Evolutionary conservation across 805 yeast species (phyloP).

Genomic region (Naumovozyma baii): DNA sequence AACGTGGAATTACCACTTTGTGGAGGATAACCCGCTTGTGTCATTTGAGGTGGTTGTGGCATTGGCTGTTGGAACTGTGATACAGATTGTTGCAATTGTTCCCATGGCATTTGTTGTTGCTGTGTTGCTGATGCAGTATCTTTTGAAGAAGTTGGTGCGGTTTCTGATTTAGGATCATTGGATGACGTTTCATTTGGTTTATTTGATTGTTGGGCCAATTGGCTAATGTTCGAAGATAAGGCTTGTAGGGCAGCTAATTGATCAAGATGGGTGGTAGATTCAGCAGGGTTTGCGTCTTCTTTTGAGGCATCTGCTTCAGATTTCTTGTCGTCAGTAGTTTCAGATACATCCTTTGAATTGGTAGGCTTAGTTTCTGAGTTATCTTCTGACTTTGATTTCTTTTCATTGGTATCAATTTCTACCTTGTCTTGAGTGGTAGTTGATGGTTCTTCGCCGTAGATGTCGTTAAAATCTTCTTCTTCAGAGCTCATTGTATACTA

Average conservation of each 20-base stretch:
- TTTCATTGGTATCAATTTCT: slow-evolving; percentile 3
- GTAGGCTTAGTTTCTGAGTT: slow-evolving; percentile 3
- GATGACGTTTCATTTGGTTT: background rate
- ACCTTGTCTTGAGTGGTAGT: slow-evolving; percentile 13
- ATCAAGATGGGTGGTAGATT: slow-evolving; percentile 14
- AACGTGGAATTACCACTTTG: background rate
- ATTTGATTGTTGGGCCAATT: background rate
- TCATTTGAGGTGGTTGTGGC: slow-evolving; percentile 6
- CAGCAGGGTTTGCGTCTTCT: slow-evolving; percentile 12
- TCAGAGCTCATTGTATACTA: slow-evolving; percentile 51
- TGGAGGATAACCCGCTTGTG: background rate
- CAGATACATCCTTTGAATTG: slow-evolving; percentile 3
- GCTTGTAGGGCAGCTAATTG: slow-evolving; percentile 31
- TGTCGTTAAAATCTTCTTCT: slow-evolving; percentile 94
- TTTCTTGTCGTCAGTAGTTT: slow-evolving; percentile 2
- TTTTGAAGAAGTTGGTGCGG: background rate
- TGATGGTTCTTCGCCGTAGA: slow-evolving; percentile 42
- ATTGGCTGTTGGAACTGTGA: slow-evolving; percentile 18
- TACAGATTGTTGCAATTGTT: slow-evolving; percentile 24
- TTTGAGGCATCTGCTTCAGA: slow-evolving; percentile 12
- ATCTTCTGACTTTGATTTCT: slow-evolving; percentile 6
- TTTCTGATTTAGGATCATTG: background rate
- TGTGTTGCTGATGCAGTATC: background rate
- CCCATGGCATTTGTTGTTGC: slow-evolving; percentile 14
- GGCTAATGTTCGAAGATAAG: slow-evolving; percentile 21